Evolutionary conservation across 192 early-diverging fungal species (phyloP), one percentile per base, ranked within the genome.

Genomic region (Linnemannia zychae): DNA sequence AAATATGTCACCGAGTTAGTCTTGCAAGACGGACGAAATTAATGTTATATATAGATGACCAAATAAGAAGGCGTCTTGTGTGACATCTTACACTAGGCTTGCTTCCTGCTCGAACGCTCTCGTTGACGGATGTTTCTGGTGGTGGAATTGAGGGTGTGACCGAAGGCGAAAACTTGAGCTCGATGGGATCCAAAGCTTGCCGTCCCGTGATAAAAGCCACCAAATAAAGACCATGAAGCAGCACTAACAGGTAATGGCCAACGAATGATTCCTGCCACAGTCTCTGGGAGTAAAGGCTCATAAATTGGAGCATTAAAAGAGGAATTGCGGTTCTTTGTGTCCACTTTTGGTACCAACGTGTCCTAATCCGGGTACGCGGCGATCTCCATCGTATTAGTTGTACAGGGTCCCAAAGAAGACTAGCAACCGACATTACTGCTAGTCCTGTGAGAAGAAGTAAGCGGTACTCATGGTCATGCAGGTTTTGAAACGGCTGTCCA

Each of bases 361-460:
- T 67, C 24, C 53, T 34, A 33, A 75, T 75, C 52, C 71, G 71
- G 28, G 20, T 75, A 15, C 36, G 73, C 15, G 76, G 82, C 24
- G 52, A 7, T 16, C 36, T 74, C 65, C 78, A 77, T 15, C 71
- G 18, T 18, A 38, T 36, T 57, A 78, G 69, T 9, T 70, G 49
- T 18, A 78, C n/a, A 18, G 76, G 76, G 24, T 84, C 67, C 82
- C 82, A 84, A 20, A 47, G 78, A 0, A 84, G 24, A 3, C 76
- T 73, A 12, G 28, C 24, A 20, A 75, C 31, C 13, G 82, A 84
- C 22, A 75, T 11, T 5, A 11, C 4, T 3, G 24, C 37, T 11
- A 79, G 20, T 16, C 33, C 11, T 4, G 34, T 0, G 13, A 78
- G 36, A 16, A 57, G 7, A 11, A 78, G 24, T 16, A 67, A 31